Base-by-base conservation (phyloP, 169 alveolate species). In the Cryptosporidium meleagridis region DNA sequence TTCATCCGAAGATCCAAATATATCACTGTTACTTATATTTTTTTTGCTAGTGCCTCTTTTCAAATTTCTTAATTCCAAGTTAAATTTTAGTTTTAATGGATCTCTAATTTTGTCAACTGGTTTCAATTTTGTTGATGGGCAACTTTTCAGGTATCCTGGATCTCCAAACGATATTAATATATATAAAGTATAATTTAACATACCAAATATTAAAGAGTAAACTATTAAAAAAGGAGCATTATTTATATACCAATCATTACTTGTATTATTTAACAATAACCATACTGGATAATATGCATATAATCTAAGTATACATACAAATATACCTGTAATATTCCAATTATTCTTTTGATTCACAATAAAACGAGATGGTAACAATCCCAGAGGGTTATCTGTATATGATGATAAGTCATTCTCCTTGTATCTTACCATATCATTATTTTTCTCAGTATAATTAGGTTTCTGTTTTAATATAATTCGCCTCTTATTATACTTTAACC, bases 331-430 rank as follows among this genome's bases (percentile, higher is more conserved):
- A 23, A 59, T 33, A 62, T 80, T 80, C 59, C 52, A 48, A 45
- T 44, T 16, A 62, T 33, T 80, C 70, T 35, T 80, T 41, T 80
- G 62, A 41, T 80, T 59, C 33, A 59, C 80, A 41, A 80, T 62
- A 62, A 80, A 80, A 62, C 89, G 89, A 80, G 89, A 80, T 44
- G 89, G 89, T n/a, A 80, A 44, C 39, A 80, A 80, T 23, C 89
- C 89, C 75, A 80, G 44, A 14, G 89, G 89, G 44, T 80, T 80
- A 16, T 80, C 75, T n/a, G 51, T 65, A 41, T 59, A 80, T 21
- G 75, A 62, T 10, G 80, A 62, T 37, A 80, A 18, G 18, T 59
- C 89, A 80, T 80, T 80, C 55, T 80, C 89, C 23, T 59, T 80
- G 68, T 80, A 80, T 48, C 67, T 80, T 48, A 59, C 89, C 89